Conservation (phyloP, 768 basidiomycete genomes). For the Suillus placidus region DNA sequence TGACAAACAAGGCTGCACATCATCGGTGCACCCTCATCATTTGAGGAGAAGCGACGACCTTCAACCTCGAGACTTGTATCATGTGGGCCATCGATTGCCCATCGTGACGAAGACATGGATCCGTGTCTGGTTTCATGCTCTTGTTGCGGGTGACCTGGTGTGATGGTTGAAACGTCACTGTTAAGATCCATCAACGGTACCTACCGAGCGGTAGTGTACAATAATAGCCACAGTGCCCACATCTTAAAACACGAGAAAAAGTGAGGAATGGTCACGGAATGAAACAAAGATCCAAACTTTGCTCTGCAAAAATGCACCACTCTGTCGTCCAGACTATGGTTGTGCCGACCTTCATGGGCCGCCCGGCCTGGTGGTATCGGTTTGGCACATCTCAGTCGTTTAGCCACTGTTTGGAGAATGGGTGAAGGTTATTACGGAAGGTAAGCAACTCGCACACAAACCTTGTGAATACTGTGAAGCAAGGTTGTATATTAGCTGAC, state of each 20-base stretch:
- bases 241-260: slow-evolving; percentile 35
- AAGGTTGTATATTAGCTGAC: neutral
- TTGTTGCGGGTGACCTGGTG: slow-evolving; percentile 56
- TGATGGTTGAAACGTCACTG: neutral
- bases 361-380: slow-evolving; percentile 46
- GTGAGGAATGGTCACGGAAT: neutral
- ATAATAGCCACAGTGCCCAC: slow-evolving; percentile 58
- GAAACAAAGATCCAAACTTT: slow-evolving; percentile 33
- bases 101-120: slow-evolving; percentile 60
- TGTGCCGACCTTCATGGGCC: slow-evolving; percentile 50
- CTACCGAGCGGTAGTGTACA: slow-evolving; percentile 59
- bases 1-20: slow-evolving; percentile 61
- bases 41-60: slow-evolving; percentile 54
- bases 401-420: slow-evolving; percentile 39
- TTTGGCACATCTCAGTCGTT: slow-evolving; percentile 52
- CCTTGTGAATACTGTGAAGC: slow-evolving; percentile 54
- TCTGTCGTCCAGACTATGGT: slow-evolving; percentile 46
- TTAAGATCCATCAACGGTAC: neutral
- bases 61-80: slow-evolving; percentile 54
- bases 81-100: slow-evolving; percentile 58
- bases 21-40: slow-evolving; percentile 64
- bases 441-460: slow-evolving; percentile 20
- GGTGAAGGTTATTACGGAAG: neutral
- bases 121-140: slow-evolving; percentile 68
- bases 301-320: slow-evolving; percentile 59